Evolutionary conservation across 441 rosid genomes (phyloP).

Genomic region (Populus hybrid): DNA sequence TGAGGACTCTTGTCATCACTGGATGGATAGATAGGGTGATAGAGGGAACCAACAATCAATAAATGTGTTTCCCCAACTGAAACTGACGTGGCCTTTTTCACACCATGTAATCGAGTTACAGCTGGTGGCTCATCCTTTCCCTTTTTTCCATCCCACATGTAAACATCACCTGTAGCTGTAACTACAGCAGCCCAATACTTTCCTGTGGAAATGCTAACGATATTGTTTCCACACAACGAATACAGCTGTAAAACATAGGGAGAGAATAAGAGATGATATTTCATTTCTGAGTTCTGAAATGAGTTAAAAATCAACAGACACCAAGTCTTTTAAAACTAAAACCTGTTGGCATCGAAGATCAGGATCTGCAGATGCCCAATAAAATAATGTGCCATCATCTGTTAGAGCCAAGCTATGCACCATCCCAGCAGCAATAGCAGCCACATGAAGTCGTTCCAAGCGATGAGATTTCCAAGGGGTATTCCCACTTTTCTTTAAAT

Average conservation of each 20-base stretch:
- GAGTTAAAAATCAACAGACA: not conserved
- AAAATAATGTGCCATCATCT: slow-evolving; percentile 91
- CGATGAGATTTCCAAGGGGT: slow-evolving; percentile 72
- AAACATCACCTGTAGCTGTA: slow-evolving; percentile 83
- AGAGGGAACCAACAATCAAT: slow-evolving; percentile 74
- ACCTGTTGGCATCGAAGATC: slow-evolving; percentile 96
- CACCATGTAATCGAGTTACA: slow-evolving; percentile 71
- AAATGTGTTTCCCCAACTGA: slow-evolving; percentile 97
- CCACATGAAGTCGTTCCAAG: slow-evolving; percentile 62
- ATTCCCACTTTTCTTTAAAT: slow-evolving; percentile 71
- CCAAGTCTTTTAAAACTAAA: slow-evolving; percentile 20
- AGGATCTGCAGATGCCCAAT: slow-evolving; percentile 91
- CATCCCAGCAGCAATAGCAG: slow-evolving; percentile 92
- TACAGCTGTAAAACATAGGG: slow-evolving; percentile 46
- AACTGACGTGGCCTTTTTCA: slow-evolving; percentile 84
- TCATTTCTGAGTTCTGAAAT: not conserved
- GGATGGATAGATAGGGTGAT: slow-evolving; percentile 69
- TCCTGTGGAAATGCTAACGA: slow-evolving; percentile 83
- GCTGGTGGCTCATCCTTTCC: slow-evolving; percentile 55
- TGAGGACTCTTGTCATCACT: slow-evolving; percentile 29
- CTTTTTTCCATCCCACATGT: slow-evolving; percentile 91
- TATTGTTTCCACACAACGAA: slow-evolving; percentile 53
- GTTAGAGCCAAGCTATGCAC: slow-evolving; percentile 89
- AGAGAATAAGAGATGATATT: slow-evolving; percentile 7
- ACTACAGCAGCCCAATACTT: slow-evolving; percentile 92